These are phyloP conservation scores for Aspergillus mulundensis DNA, from an alignment of 495 filamentous ascomycete species.

Conservation along the genomic window DNA sequence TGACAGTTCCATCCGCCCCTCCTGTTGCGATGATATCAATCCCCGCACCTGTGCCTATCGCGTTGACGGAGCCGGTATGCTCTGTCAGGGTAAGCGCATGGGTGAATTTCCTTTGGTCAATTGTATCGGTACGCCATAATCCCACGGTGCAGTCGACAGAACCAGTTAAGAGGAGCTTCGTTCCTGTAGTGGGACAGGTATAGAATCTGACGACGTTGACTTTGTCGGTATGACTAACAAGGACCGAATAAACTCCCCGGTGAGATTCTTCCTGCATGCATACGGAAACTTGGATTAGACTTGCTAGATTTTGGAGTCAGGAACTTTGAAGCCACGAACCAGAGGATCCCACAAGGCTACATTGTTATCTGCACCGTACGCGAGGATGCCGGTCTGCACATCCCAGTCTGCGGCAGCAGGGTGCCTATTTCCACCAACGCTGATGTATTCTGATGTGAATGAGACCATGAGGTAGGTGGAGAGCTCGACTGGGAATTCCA, in stretches of 20 bases:
- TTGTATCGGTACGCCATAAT: conserved; percentile 55
- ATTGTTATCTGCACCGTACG: conserved; percentile 85
- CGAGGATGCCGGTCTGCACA: conserved; percentile 62
- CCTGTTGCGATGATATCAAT: conserved; percentile 64
- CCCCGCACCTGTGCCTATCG: conserved; percentile 56
- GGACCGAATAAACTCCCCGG: conserved; percentile 60
- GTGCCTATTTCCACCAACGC: conserved; percentile 85
- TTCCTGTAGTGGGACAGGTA: conserved; percentile 41
- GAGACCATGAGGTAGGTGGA: conserved; percentile 35
- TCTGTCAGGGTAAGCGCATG: conserved; percentile 50
- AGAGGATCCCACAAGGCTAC: conserved; percentile 83
- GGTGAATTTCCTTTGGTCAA: conserved; percentile 28
- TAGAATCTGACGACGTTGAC: conserved; percentile 86
- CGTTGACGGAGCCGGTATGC: conserved; percentile 75
- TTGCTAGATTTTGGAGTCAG: neutral
- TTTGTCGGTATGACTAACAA: conserved; percentile 76
- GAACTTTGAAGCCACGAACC: conserved; percentile 47
- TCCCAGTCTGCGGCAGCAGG: conserved; percentile 91
- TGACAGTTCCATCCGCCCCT: conserved; percentile 77
- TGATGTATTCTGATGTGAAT: conserved; percentile 60
- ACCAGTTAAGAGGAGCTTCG: conserved; percentile 66
- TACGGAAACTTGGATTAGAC: conserved; percentile 5
- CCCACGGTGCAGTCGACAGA: conserved; percentile 76
- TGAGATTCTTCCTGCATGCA: conserved; percentile 41
- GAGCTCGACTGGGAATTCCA: neutral